Evolutionary conservation across 352 stramenopile species (phyloP), one percentile per base, ranked within the genome.

Genomic region (Globisporangium uncinulatum): DNA sequence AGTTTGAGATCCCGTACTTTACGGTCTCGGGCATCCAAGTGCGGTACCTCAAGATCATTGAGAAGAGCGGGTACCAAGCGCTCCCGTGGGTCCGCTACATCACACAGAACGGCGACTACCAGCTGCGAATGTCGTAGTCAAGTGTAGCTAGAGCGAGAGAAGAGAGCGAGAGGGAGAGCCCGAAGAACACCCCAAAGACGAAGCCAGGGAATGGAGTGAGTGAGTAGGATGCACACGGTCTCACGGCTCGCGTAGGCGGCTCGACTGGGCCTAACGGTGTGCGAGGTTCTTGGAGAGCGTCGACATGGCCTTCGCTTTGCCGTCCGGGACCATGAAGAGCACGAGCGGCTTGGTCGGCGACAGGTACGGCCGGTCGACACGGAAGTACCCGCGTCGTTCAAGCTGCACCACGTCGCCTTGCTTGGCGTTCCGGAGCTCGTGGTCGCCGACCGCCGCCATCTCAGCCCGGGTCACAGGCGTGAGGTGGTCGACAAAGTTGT

Each of bases 11-110:
- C 56, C 91, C 91, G 34, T 97, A 97, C 72, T 97, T 97, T 59
- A 97, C 91, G 34, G 95, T 98, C 43, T 98, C 89, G 56, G 95
- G 97, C 31, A 98, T 99, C 63, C 96, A 99, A 70, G 98, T 99
- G 55, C 92, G 98, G 48, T 99, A 99, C 85, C 85, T 99, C 55
- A 99, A 99, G 85, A 99, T 99, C 72, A 99, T 99, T 72, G 98
- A 99, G 80, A 99, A 98, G 76, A 98, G 89, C 71, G 97, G 97
- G 34, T 99, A 99, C 83, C 92, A 99, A 73, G 97, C 98, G 47
- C 76, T 99, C 56, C 97, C 97, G 54, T 99, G 98, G 98, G 98
- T 99, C 53, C 86, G 95, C 51, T 99, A 99, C 83, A 99, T 99
- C 78, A 99, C 97, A 67, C 95, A 97, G 63, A 99, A 99, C 73